Base-by-base conservation (phyloP, 2,329 filamentous ascomycete species). In the Cordyceps fumosorosea region DNA sequence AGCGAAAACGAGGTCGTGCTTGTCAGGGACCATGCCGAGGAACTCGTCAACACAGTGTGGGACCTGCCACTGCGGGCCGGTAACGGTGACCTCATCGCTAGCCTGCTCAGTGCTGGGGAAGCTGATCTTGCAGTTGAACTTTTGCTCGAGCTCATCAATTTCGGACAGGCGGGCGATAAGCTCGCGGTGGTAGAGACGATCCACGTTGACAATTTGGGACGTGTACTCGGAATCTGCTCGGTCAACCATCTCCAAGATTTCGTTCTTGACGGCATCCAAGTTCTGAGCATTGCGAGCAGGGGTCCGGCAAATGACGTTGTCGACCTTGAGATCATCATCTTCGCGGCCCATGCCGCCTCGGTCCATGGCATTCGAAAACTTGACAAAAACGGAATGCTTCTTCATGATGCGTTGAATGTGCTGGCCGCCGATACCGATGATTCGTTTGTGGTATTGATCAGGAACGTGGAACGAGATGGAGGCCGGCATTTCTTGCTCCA, bases 361-460 rank as follows among this genome's bases (percentile, higher is more conserved):
- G 73, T 99, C 95, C 93, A 98, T 98, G 18, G 95, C 95, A 69
- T 99, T 99, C 66, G 92, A 96, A 72, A 99, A 99, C 74, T 99
- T 99, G 78, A 99, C 95, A 70, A 99, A 99, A 68, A 99, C 95
- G 0, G 95, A 98, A 77, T 99, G 96, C 78, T 98, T 98, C 81
- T 99, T 98, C 95, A 99, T 99, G 79, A 99, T 98, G 61, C 93
- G 91, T 76, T 99, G 95, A 68, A 99, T 99, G 72, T 99, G 95
- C 74, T 98, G 93, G 11, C 95, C 95, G 64, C 95, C 95, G 69
- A 99, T 98, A 58, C 95, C 95, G 66, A 99, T 99, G 71, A 99
- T 99, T 55, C 95, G 92, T 80, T 99, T 99, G 77, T 99, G 95
- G 73, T 99, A 99, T 76, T 98, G 95, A 70, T 99, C 95, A 3